Percentiles rank a stretch among this genome's conserved stretches.
These are phyloP conservation scores for Leccinum longicurvipes DNA, from an alignment of 768 basidiomycete species.

Conservation along the genomic window DNA sequence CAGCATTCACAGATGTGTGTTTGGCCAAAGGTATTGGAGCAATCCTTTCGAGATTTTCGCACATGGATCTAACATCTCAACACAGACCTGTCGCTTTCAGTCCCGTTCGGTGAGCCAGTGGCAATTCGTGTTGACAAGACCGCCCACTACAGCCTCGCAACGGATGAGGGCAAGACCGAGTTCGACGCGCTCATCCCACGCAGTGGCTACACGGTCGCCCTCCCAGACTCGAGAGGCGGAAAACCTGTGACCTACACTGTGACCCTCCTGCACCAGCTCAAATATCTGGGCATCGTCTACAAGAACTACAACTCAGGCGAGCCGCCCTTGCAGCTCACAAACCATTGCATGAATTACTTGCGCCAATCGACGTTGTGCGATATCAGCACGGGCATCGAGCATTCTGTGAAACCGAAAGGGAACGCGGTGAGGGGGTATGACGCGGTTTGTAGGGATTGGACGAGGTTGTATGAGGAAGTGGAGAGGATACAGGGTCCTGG, in stretches of 20 bases:
- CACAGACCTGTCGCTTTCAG: conserved; percentile 10
- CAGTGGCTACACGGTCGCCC: conserved; percentile 5
- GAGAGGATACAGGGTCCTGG: conserved; percentile 6
- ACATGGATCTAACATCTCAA: neutral
- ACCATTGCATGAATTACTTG: conserved; percentile 9
- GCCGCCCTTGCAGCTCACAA: conserved; percentile 6
- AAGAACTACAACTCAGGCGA: conserved; percentile 2
- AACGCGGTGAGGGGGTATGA: conserved; percentile 11
- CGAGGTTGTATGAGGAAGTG: conserved; percentile 9
- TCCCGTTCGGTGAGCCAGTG: conserved; percentile 10
- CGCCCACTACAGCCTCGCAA: conserved; percentile 8
- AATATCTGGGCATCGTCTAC: conserved; percentile 10
- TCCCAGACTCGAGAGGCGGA: conserved; percentile 8
- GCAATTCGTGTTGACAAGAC: conserved; percentile 12
- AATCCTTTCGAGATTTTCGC: neutral
- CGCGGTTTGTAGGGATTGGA: conserved; percentile 12
- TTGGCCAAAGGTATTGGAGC: conserved; percentile 1
- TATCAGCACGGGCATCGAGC: conserved; percentile 11
- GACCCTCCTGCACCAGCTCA: conserved; percentile 12
- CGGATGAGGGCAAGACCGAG: conserved; percentile 12
- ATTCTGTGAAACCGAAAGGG: conserved; percentile 9
- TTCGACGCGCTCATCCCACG: conserved; percentile 14
- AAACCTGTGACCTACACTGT: conserved; percentile 13
- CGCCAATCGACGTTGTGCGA: conserved; percentile 12
- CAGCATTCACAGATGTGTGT: conserved; percentile 1